Evolutionary conservation across 2,329 filamentous ascomycete genomes (phyloP).

Genomic region (Penicillium capsulatum): DNA sequence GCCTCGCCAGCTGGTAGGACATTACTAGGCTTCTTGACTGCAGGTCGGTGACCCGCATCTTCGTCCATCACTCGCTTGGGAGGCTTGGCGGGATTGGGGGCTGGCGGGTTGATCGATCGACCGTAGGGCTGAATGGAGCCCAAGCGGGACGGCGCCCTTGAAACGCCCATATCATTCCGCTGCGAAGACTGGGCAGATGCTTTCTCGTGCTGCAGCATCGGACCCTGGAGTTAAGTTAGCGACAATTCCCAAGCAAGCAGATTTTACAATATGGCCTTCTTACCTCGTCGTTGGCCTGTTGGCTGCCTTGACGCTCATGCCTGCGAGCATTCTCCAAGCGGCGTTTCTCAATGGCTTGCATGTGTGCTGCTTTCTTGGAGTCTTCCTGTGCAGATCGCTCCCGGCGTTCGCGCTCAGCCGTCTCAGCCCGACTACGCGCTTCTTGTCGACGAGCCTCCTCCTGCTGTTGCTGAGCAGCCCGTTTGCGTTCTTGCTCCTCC

Average conservation of each 20-base stretch:
- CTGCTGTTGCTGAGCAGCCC: slow-evolving; percentile 53
- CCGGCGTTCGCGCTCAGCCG: slow-evolving; percentile 41
- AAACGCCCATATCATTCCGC: slow-evolving; percentile 49
- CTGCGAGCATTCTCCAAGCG: slow-evolving; percentile 46
- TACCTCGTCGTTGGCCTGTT: slow-evolving; percentile 40
- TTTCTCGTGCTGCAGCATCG: slow-evolving; percentile 31
- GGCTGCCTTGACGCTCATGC: slow-evolving; percentile 44
- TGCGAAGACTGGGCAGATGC: slow-evolving; percentile 25
- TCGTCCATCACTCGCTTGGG: slow-evolving; percentile 70
- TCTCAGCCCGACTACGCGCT: slow-evolving; percentile 58
- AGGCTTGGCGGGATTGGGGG: slow-evolving; percentile 65
- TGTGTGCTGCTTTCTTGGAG: slow-evolving; percentile 62
- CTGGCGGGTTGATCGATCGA: slow-evolving; percentile 59
- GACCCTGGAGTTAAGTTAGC: slow-evolving; percentile 16
- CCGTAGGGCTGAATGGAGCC: slow-evolving; percentile 52
- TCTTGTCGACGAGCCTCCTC: slow-evolving; percentile 61
- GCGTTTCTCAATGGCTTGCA: slow-evolving; percentile 55
- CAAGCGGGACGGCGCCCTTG: slow-evolving; percentile 49
- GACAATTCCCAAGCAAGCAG: not conserved
- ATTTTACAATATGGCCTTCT: too few species aligned
- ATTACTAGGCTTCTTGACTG: slow-evolving; percentile 36
- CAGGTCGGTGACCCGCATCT: slow-evolving; percentile 48
- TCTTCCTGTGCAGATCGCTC: slow-evolving; percentile 52
- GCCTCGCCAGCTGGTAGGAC: slow-evolving; percentile 66
- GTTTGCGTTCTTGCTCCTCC: slow-evolving; percentile 73